phyloP scores from a whole-genome alignment of 305 asterid genomes.

The Fraxinus ornus region DNA sequence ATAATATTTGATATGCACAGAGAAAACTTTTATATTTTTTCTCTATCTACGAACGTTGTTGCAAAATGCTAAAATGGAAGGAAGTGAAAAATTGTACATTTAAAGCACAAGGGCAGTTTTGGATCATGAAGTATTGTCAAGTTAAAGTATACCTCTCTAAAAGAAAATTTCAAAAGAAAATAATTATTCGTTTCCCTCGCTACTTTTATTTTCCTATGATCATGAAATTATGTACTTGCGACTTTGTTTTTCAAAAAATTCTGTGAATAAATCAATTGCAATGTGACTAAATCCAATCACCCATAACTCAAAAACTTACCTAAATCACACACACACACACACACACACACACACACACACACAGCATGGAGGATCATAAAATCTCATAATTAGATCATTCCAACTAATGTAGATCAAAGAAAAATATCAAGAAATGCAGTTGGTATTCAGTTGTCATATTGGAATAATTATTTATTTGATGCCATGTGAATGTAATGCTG shows the following conservation, averaged over 20 bases:
- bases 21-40: not conserved
- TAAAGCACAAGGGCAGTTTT: not conserved
- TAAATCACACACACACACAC: not conserved
- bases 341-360: too few species aligned
- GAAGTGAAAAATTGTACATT: not conserved
- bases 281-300: not conserved
- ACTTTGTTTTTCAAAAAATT: too few species aligned
- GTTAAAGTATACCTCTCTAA: not conserved
- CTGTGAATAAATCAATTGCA: too few species aligned
- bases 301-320: not conserved
- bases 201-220: not conserved
- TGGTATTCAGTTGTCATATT: slow-evolving; percentile 22
- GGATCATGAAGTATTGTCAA: not conserved
- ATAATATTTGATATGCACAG: not conserved
- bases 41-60: not conserved
- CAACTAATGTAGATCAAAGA: not conserved
- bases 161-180: too few species aligned
- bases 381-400: not conserved
- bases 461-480: slow-evolving; percentile 3
- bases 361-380: not conserved
- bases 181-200: not conserved
- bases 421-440: slow-evolving; percentile 3
- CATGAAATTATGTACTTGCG: not conserved
- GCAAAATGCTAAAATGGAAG: not conserved
- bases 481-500: slow-evolving; percentile 36